Evolutionary conservation across 768 basidiomycete genomes (phyloP).

Genomic region (Dioszegia aurantiaca): DNA sequence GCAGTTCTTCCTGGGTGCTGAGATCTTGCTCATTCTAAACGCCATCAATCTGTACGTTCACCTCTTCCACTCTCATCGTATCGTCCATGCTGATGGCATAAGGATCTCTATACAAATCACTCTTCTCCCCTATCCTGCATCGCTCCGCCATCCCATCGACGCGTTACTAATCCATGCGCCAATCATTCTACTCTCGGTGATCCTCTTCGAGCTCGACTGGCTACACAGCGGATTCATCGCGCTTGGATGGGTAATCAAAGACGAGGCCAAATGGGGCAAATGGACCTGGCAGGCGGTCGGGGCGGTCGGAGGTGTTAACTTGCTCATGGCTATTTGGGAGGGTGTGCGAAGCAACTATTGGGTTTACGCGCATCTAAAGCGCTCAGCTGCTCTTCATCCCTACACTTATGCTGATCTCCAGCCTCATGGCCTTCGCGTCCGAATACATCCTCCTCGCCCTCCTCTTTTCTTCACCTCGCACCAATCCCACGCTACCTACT

Average conservation of each 20-base stretch:
- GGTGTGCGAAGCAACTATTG: conserved; percentile 39
- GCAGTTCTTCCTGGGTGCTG: conserved; percentile 71
- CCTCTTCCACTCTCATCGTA: background rate
- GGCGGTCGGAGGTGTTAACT: conserved; percentile 65
- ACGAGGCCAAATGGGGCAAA: conserved; percentile 57
- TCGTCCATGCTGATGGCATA: background rate
- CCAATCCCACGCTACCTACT: conserved; percentile 41
- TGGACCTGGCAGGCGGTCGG: conserved; percentile 73
- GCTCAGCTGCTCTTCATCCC: conserved; percentile 55
- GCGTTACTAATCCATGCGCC: conserved; percentile 83
- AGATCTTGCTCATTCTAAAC: conserved; percentile 69
- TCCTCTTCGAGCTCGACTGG: conserved; percentile 65
- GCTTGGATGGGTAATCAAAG: conserved; percentile 64
- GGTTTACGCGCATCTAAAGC: too few relatives aligned
- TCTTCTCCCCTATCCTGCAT: conserved; percentile 64
- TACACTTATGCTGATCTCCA: background rate
- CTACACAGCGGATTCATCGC: conserved; percentile 65
- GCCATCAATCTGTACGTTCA: conserved; percentile 61
- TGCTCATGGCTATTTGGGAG: conserved; percentile 50
- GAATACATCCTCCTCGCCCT: conserved; percentile 46
- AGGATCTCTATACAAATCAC: conserved; percentile 72
- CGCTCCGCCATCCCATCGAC: conserved; percentile 61
- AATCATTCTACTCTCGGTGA: conserved; percentile 56
- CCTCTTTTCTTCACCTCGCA: conserved; percentile 46
- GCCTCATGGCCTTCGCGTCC: conserved; percentile 29